Base-by-base conservation (phyloP, 2,329 filamentous ascomycete genomes). In the Microcyclosporella mali region DNA sequence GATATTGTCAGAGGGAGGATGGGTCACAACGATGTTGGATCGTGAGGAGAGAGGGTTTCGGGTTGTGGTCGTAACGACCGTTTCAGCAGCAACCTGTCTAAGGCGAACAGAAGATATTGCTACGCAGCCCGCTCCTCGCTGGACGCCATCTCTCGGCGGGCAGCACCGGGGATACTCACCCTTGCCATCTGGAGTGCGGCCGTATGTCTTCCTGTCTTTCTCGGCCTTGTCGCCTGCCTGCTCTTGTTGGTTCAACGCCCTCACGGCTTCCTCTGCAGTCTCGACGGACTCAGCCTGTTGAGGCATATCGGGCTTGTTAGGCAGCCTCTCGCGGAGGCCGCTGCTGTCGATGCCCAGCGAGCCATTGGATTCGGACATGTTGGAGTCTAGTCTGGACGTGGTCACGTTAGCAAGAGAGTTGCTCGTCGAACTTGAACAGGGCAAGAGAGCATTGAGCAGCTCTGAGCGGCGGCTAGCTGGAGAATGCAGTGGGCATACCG, bases 141-240 rank as follows among this genome's bases (percentile, higher is more conserved):
- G 27, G 28, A 29, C 25, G 33, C 27, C 34, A 35, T 37, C 25
- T 43, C 18, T 37, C 12, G 11, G 19, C n/a, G 37, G 14, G 31
- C 34, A 41, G 40, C 40, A 34, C 38, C 37, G 44, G 36, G 46
- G 41, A 51, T 41, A 73, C 85, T 67, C 77, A 95, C 90, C 81
- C 68, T 79, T 94, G 59, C 90, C 90, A 68, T 89, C 85, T 21
- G 87, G 87, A 11, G 90, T 95, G 52, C 89, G 82, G 43, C 90
- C 90, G 72, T 85, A 95, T 0, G 88, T 95, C 72, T 87, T 90
- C 63, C 80, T 81, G 49, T 75, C 68, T 49, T 75, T 73, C 47
- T 72, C 70, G 50, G 68, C 58, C 49, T 72, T 70, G 53, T 69
- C 64, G 3, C 62, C 56, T 41, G 65, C 66, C 40, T 70, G 67